Percentiles rank a stretch among this genome's conserved stretches.
Conservation (phyloP, 2,329 filamentous ascomycete genomes). For the Claviceps humidiphila region DNA sequence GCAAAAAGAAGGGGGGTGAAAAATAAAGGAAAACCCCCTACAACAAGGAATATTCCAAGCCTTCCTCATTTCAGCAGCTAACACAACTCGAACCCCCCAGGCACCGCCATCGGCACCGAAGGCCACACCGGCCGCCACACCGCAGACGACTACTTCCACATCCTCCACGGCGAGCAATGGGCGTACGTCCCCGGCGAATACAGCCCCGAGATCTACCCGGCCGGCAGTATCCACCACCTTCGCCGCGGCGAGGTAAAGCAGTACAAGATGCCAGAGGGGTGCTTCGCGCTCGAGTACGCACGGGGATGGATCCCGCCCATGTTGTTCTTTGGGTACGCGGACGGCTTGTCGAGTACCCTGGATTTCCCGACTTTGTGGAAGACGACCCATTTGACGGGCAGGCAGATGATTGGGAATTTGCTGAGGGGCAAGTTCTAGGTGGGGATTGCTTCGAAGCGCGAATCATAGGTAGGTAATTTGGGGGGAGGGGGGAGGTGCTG, state of each 20-base stretch:
- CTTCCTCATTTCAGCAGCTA: background rate
- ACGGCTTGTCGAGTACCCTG: constrained; percentile 63
- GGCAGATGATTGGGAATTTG: constrained; percentile 65
- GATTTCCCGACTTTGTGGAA: constrained; percentile 77
- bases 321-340: constrained; percentile 80
- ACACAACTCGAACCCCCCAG: constrained; percentile 6
- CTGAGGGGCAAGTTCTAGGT: constrained; percentile 52
- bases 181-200: constrained; percentile 60
- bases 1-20: background rate
- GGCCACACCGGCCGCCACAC: constrained; percentile 82
- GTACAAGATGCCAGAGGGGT: constrained; percentile 65
- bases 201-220: constrained; percentile 54
- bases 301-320: constrained; percentile 87
- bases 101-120: constrained; percentile 71
- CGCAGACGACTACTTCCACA: constrained; percentile 90
- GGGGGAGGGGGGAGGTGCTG: background rate
- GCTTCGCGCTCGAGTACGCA: constrained; percentile 75
- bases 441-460: background rate
- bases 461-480: too few species aligned
- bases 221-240: constrained; percentile 60
- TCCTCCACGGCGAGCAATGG: constrained; percentile 64
- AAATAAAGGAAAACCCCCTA: background rate
- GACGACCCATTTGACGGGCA: constrained; percentile 59
- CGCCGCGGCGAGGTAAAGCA: constrained; percentile 61
- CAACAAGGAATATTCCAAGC: too few species aligned